Conservation (phyloP, 2,329 filamentous ascomycete species). For the Trichoderma koningiopsis region DNA sequence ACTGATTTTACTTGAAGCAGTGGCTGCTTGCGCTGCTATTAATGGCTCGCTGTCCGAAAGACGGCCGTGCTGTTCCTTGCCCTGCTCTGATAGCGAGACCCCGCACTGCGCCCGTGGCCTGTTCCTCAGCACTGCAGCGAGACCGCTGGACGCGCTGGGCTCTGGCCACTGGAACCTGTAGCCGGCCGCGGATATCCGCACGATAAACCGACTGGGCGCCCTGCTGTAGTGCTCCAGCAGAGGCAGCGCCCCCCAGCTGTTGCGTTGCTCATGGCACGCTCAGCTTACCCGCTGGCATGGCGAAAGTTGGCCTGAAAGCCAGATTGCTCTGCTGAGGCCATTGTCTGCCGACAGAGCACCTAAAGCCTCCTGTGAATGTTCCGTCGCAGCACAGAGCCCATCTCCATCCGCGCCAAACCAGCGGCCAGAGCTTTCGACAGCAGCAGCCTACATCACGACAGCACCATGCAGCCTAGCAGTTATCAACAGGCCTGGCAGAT, state of each 20-base stretch:
- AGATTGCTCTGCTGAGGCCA: not conserved
- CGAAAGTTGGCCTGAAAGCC: not conserved
- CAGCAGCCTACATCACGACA: not conserved
- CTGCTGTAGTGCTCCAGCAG: not conserved
- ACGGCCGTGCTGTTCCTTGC: constrained; percentile 6
- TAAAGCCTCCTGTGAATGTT: not conserved
- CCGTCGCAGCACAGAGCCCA: not conserved
- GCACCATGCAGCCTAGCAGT: constrained; percentile 15
- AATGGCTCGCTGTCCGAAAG: constrained; percentile 1
- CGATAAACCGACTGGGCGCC: not conserved
- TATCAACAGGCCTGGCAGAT: constrained; percentile 1
- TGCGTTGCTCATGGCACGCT: not conserved
- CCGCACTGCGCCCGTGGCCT: constrained; percentile 14
- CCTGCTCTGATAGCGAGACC: constrained; percentile 10
- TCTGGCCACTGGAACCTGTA: not conserved
- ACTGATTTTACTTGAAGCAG: not conserved
- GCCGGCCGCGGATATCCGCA: constrained; percentile 7
- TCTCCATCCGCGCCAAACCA: not conserved
- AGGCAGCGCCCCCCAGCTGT: not conserved
- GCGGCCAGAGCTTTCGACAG: not conserved
- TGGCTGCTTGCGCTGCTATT: not conserved
- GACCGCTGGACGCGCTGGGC: not conserved
- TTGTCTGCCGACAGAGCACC: not conserved
- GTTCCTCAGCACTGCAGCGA: not conserved
- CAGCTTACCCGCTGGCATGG: not conserved